Conservation (phyloP, 192 early-diverging fungal species). For the Backusella mclennaniae region DNA sequence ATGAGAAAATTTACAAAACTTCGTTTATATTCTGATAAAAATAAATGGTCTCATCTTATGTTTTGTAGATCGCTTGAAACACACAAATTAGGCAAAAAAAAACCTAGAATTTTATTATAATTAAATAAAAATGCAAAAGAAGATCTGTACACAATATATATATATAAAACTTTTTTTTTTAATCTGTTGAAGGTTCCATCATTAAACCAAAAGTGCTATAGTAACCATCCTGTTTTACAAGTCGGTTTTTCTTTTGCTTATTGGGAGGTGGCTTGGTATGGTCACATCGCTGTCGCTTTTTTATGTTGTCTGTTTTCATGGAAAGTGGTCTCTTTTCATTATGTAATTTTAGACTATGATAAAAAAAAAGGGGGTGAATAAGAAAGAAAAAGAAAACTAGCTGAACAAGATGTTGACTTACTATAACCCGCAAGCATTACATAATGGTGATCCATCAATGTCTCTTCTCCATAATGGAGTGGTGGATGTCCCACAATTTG, state of each 20-base stretch:
- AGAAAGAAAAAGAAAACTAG: neutral
- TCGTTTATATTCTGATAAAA: neutral
- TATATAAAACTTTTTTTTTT: neutral
- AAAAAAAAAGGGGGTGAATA: neutral
- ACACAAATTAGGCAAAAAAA: neutral
- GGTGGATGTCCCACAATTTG: constrained; percentile 76
- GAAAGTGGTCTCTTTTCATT: constrained; percentile 51
- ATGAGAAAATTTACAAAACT: neutral
- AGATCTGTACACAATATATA: neutral
- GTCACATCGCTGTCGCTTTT: constrained; percentile 51
- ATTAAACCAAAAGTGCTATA: constrained; percentile 10
- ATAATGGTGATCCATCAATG: constrained; percentile 46
- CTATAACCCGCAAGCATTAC: constrained; percentile 57
- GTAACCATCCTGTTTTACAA: neutral
- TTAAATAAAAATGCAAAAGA: constrained; percentile 10
- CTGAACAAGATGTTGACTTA: constrained; percentile 19
- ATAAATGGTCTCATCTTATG: neutral
- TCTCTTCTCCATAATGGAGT: constrained; percentile 92
- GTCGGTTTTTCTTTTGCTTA: constrained; percentile 3
- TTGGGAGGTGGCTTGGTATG: neutral
- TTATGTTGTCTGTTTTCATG: constrained; percentile 52
- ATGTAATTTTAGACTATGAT: constrained; percentile 45
- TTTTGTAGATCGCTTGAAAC: neutral
- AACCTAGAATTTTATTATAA: neutral
- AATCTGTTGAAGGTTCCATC: neutral